Evolutionary conservation across 2,329 filamentous ascomycete species (phyloP), one percentile per base, ranked within the genome.

Genomic region (Ciborinia camelliae): DNA sequence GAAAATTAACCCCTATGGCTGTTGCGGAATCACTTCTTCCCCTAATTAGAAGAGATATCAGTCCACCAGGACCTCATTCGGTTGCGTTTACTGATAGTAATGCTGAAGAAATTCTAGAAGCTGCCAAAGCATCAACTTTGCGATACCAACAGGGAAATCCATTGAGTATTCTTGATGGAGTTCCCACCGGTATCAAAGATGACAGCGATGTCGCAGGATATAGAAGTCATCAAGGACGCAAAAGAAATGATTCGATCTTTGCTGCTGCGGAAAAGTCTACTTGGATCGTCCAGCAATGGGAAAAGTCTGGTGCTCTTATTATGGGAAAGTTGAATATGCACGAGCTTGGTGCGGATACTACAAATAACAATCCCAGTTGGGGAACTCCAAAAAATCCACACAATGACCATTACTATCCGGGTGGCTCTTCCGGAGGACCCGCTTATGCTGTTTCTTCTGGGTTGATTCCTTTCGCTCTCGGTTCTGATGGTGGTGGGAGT

Each of bases 371-470:
- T 73, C 82, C 83, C 39, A 94, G 90, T 78, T 95, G 91, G 75
- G 91, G 91, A 53, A 94, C 91, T 0, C 90, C 91, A 0, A 80
- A 81, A 18, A 95, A 95, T 71, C 91, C 91, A 0, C 86, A 90
- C 75, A 91, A 93, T 73, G 74, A 79, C 0, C 74, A 79, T 3
- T 94, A 91, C 78, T 95, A 95, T 75, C 71, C 91, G 0, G 92
- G 92, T 41, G 92, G 92, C 23, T 97, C 92, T 74, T 98, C 94
- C 1, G 95, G 95, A 53, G 95, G 95, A 18, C 96, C 92, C 74
- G 94, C 94, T 2, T 86, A 96, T 23, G 91, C 91, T 10, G 91
- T 98, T 30, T 85, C 84, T 28, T 81, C 84, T 1, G 84, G 84
- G 30, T 79, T 83, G 2, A 82, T 82, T 0, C 82, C 86, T 32